Percentiles rank a stretch among this genome's conserved stretches.
phyloP scores from a whole-genome alignment of 1,284 basidiomycete species.

The Ceratobasidium theobromae region DNA sequence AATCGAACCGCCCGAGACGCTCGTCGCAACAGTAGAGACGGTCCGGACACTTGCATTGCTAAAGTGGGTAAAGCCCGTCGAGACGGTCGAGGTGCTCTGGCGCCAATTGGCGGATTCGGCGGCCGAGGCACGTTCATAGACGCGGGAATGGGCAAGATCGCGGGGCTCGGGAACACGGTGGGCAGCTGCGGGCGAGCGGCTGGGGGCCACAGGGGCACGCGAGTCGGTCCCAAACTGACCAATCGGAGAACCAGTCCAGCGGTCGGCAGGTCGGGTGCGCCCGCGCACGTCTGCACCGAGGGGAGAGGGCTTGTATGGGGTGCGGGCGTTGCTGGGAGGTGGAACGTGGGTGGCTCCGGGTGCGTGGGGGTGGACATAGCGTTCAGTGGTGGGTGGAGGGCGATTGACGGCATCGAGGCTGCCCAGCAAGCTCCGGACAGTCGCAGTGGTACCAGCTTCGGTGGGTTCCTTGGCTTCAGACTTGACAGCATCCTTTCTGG shows the following conservation, averaged over 20 bases:
- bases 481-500: background rate
- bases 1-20: slow-evolving; percentile 57
- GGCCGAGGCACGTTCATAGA: slow-evolving; percentile 25
- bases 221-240: slow-evolving; percentile 16
- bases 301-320: slow-evolving; percentile 8
- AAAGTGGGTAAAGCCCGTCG: slow-evolving; percentile 68
- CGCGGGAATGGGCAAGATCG: slow-evolving; percentile 48
- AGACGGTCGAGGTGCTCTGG: slow-evolving; percentile 53
- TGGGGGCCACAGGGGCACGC: too few species aligned
- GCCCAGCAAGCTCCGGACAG: slow-evolving; percentile 4
- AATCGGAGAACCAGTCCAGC: slow-evolving; percentile 14
- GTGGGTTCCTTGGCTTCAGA: background rate
- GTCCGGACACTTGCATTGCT: slow-evolving; percentile 72
- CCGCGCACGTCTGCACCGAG: background rate
- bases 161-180: background rate
- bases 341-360: slow-evolving; percentile 5
- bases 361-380: slow-evolving; percentile 15
- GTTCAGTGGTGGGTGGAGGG: background rate
- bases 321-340: background rate
- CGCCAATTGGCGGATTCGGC: slow-evolving; percentile 29
- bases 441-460: background rate
- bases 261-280: slow-evolving; percentile 1
- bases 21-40: slow-evolving; percentile 74
- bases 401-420: slow-evolving; percentile 7
- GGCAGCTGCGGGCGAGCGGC: background rate